Evolutionary conservation across 306 rosid genomes (phyloP), one percentile per base, ranked within the genome.

Genomic region (Pterocarpus macrocarpus): DNA sequence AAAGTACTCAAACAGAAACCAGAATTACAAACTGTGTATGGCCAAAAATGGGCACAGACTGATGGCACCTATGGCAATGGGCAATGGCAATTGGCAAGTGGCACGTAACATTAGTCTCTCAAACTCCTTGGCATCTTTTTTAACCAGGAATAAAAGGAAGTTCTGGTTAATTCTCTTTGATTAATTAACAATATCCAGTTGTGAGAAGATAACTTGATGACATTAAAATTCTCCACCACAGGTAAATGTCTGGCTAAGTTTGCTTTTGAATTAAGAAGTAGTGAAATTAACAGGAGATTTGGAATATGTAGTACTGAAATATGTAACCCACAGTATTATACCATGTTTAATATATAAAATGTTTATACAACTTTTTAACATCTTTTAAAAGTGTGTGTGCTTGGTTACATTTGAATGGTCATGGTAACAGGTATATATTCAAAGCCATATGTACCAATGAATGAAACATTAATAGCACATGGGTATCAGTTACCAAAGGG

Each of bases 141-240:
- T 64, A 63, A 59, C 30, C 4, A 8, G 4, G 5, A 36, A 47
- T 33, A 1, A 63, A 16, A 10, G 22, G 28, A 74, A 43, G 10
- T 6, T 39, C 12, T 14, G 2, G 43, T 38, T 45, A 45, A 45
- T 8, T 45, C 50, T 8, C 50, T 39, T 16, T 15, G 12, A 52
- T 35, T 12, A 30, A 28, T 28, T 33, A 47, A 50, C 49, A 15
- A 52, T 76, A 47, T 33, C 45, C n/a, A 36, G 16, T 30, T 64
- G 45, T 12, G 75, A 41, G 81, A 81, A 56, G 50, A 69, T 77
- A 81, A 81, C 73, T 50, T 56, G 81, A 80, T 77, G 78, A 57
- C 22, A 33, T 73, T 22, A 64, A 62, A 67, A 71, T 57, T 71
- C 64, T 85, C 72, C 72, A 78, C 79, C 69, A 70, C 16, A 11